Evolutionary conservation across 2,329 filamentous ascomycete species (phyloP), one percentile per base, ranked within the genome.

Genomic region (Hypoxylon sp.): DNA sequence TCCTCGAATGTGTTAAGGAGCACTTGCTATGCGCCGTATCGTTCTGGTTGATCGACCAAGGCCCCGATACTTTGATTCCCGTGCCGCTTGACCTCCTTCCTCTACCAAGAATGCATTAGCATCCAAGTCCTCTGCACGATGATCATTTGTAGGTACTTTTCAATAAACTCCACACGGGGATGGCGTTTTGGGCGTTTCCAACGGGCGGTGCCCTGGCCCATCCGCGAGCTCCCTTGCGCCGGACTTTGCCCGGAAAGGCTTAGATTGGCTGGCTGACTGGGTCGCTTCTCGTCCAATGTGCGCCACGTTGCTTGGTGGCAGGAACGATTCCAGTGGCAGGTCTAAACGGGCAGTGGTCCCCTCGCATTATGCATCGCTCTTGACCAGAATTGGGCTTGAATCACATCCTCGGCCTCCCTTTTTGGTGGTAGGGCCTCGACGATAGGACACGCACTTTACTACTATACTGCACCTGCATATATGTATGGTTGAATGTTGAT

Each of bases 261-360:
- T 72, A 72, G 67, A 22, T 40, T 53, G 25, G 51, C 55, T 70
- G 64, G 50, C 33, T 53, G 25, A 55, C 55, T 70, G 64, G 50
- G n/a, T 33, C 50, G 55, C 60, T 67, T 67, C 64, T 72, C 64
- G 35, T 68, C 67, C 55, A 68, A 66, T 66, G 61, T 70, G 58
- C 17, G 69, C 69, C 69, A 71, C 66, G 69, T 71, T 50, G 69
- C 49, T 61, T 56, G 57, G 63, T 64, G 50, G 66, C 30, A 64
- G 65, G 55, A 58, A 58, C 57, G 63, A 71, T 61, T 64, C 64
- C 55, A 68, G 51, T 46, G 68, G 65, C 61, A 70, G 64, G 48
- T 70, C 67, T 44, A 72, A 72, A 66, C 60, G 64, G 70, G 66
- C 31, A 70, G 48, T 72, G 61, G 70, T 67, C 69, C 70, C 63